phyloP scores from a whole-genome alignment of 2,329 filamentous ascomycete species.

The Graphium sp. region DNA sequence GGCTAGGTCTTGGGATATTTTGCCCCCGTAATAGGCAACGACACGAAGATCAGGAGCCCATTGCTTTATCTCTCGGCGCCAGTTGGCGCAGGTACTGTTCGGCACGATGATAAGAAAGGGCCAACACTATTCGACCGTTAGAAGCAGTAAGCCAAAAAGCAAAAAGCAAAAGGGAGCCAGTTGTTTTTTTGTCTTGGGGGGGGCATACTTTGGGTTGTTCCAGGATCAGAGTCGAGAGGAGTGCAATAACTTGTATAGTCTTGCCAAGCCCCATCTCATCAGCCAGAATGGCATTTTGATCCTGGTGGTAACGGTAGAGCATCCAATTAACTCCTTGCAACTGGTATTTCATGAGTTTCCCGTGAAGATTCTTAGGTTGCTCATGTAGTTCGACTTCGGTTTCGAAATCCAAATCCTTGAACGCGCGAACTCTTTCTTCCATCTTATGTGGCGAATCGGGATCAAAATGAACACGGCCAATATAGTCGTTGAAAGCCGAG shows the following conservation, averaged over 20 bases:
- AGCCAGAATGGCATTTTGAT: constrained; percentile 77
- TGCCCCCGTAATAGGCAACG: constrained; percentile 81
- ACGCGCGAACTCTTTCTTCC: constrained; percentile 49
- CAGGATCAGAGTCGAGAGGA: constrained; percentile 58
- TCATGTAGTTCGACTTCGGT: constrained; percentile 36
- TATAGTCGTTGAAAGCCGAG: constrained; percentile 71
- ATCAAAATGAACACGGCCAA: constrained; percentile 58
- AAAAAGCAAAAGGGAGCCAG: not conserved
- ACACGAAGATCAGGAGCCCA: constrained; percentile 79
- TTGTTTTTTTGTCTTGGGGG: constrained; percentile 19
- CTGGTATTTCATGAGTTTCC: constrained; percentile 86
- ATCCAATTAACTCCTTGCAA: constrained; percentile 91
- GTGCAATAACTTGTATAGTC: constrained; percentile 80
- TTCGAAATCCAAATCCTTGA: constrained; percentile 46
- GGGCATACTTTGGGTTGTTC: no score
- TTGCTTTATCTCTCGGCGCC: constrained; percentile 87
- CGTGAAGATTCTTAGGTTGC: constrained; percentile 60
- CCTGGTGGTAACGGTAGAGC: constrained; percentile 70
- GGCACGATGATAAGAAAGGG: constrained; percentile 89
- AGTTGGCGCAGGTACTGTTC: constrained; percentile 93
- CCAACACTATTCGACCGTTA: constrained; percentile 51
- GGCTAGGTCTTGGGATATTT: constrained; percentile 56
- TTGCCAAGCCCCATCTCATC: constrained; percentile 99
- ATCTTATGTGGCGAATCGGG: constrained; percentile 39
- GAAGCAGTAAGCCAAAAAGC: not conserved